Conservation (phyloP, 352 stramenopile species). For the Pythium pyrilobum region DNA sequence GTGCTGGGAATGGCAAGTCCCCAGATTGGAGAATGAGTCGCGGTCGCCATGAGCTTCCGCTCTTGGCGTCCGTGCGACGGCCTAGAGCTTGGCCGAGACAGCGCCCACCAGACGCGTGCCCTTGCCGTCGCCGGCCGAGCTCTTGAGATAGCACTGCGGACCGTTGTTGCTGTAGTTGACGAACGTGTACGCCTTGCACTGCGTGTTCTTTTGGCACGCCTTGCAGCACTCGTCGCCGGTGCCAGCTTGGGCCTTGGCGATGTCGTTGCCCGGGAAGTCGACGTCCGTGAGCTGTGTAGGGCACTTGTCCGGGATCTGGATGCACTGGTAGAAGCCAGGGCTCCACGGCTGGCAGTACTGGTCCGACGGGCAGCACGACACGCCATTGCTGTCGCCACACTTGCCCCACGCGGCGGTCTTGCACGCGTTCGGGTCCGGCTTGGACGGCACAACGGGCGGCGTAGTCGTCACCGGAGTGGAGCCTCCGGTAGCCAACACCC, state of each 20-base stretch:
- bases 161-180: conserved; percentile 33
- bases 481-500: no score
- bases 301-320: conserved; percentile 21
- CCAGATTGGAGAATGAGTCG: no score
- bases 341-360: conserved; percentile 57
- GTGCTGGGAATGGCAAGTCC: no score
- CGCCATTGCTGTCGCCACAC: background rate
- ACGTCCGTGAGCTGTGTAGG: conserved; percentile 28
- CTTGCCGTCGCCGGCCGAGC: background rate
- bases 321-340: conserved; percentile 42
- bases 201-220: conserved; percentile 22
- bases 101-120: conserved; percentile 27
- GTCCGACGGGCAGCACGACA: conserved; percentile 16
- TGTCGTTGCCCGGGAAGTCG: conserved; percentile 40
- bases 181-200: conserved; percentile 48
- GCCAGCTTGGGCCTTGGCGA: conserved; percentile 28
- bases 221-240: conserved; percentile 33
- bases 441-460: no score
- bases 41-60: no score
- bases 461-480: background rate
- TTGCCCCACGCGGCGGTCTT: background rate
- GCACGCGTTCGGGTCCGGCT: background rate
- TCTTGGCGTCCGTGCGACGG: no score
- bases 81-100: conserved; percentile 24
- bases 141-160: conserved; percentile 44